phyloP scores from a whole-genome alignment of 805 yeast species.

The Candida adriatica region DNA sequence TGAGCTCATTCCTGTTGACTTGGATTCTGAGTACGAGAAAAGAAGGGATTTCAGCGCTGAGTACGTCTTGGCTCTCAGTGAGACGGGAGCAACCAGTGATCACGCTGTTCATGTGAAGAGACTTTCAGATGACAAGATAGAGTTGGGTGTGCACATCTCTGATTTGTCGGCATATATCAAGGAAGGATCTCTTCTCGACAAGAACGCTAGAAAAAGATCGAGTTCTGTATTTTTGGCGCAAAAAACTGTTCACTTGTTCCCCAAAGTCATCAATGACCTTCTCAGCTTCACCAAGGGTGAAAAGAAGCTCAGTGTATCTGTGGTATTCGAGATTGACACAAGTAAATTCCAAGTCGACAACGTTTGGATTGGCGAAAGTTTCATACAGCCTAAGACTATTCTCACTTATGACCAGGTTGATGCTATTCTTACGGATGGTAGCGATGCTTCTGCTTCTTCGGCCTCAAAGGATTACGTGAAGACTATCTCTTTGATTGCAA shows the following conservation, averaged over 20 bases:
- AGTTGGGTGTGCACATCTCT: conserved; percentile 78
- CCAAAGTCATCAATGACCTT: conserved; percentile 52
- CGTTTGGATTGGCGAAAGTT: conserved; percentile 69
- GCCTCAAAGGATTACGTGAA: conserved; percentile 61
- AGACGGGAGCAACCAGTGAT: conserved; percentile 54
- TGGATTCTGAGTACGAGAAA: conserved; percentile 22
- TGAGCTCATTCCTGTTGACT: conserved; percentile 27
- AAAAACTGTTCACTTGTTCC: conserved; percentile 57
- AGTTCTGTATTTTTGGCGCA: conserved; percentile 86
- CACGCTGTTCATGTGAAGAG: conserved; percentile 78
- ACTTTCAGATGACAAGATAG: conserved; percentile 52
- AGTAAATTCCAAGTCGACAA: conserved; percentile 64
- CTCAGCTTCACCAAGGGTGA: conserved; percentile 57
- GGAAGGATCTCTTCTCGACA: conserved; percentile 72
- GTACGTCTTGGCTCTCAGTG: conserved; percentile 58
- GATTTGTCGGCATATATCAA: conserved; percentile 71
- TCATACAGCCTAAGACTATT: conserved; percentile 54
- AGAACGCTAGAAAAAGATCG: conserved; percentile 86
- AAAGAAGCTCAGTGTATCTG: conserved; percentile 62
- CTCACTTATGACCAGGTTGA: conserved; percentile 53
- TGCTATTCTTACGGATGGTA: conserved; percentile 31
- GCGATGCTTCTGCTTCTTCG: conserved; percentile 25
- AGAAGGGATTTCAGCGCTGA: conserved; percentile 54
- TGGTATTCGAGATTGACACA: conserved; percentile 74
- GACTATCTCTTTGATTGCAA: conserved; percentile 57